These are phyloP conservation scores for Musa acuminata DNA, from an alignment of 176 grass and related monocot species.

Conservation along the genomic window DNA sequence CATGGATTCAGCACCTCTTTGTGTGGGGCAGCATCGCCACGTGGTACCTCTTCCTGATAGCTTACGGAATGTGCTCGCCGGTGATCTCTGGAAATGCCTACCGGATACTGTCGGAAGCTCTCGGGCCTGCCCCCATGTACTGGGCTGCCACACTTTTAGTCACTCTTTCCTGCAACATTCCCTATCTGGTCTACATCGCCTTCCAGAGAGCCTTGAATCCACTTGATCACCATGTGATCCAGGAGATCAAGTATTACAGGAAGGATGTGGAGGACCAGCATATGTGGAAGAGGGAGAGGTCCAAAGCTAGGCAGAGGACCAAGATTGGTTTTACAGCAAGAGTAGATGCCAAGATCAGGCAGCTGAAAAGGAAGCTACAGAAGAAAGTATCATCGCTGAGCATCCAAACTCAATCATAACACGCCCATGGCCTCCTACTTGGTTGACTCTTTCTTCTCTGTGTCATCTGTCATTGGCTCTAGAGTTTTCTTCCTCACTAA, in stretches of 20 bases:
- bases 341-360: conserved; percentile 88
- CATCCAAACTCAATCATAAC: conserved; percentile 31
- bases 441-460: too few relatives aligned
- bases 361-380: conserved; percentile 68
- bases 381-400: conserved; percentile 51
- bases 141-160: conserved; percentile 58
- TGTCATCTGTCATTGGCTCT: too few relatives aligned
- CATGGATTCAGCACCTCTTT: conserved; percentile 90
- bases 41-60: conserved; percentile 83
- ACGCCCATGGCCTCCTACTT: too few relatives aligned
- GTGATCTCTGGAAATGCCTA: conserved; percentile 52
- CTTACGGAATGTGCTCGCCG: conserved; percentile 47
- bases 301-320: conserved; percentile 68
- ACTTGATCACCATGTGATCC: conserved; percentile 88
- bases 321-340: conserved; percentile 90
- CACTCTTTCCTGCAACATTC: conserved; percentile 62
- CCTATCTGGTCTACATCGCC: conserved; percentile 73
- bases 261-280: conserved; percentile 70
- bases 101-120: conserved; percentile 59
- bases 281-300: conserved; percentile 87
- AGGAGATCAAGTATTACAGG: conserved; percentile 76
- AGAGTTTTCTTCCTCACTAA: too few relatives aligned
- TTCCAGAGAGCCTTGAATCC: conserved; percentile 80
- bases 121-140: conserved; percentile 69
- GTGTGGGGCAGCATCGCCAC: conserved; percentile 86